Base-by-base conservation (phyloP, 768 basidiomycete genomes). In the Russula dissimulans region DNA sequence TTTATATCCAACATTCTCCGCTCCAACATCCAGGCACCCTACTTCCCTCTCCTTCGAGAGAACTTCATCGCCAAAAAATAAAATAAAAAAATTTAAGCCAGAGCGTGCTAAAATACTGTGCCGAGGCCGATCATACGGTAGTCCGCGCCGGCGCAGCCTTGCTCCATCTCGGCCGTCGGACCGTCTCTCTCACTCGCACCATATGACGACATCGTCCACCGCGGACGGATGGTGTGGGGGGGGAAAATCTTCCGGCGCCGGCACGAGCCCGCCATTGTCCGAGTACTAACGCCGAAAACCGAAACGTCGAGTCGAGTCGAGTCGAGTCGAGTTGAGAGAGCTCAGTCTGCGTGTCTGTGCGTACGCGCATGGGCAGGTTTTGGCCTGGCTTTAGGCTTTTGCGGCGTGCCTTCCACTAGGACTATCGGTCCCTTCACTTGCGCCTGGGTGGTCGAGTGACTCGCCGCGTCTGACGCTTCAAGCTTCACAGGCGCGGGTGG, bases 321-420 rank as follows among this genome's bases (percentile, higher is more conserved):
- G n/a, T n/a, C n/a, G n/a, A n/a, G 22, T 26, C 22, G 22, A 26
- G 22, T 2, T 2, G 22, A 26, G 22, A 26, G 36, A 17, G 18
- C 12, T 45, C 57, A 58, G 17, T 42, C 34, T 18, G 26, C 14
- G 41, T 38, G 39, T 26, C 49, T 29, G 43, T 50, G 44, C 29
- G 32, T 34, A 15, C 36, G 32, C 29, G 32, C 42, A 15, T 36
- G 32, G 10, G 49, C 5, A 22, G 32, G 43, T 44, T 46, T 62
- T 17, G 51, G 45, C 42, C 54, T 62, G 41, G 46, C 43, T 38
- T 56, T 61, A 15, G 61, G 56, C 58, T 68, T 68, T 54, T 63
- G 59, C 29, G 69, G 66, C 18, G 65, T 69, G n/a, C 65, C 67
- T 49, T 58, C 71, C 46, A 69, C 72, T 66, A 60, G 45, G n/a